Conservation (phyloP, 1,284 basidiomycete genomes). For the Ustilago tritici region DNA sequence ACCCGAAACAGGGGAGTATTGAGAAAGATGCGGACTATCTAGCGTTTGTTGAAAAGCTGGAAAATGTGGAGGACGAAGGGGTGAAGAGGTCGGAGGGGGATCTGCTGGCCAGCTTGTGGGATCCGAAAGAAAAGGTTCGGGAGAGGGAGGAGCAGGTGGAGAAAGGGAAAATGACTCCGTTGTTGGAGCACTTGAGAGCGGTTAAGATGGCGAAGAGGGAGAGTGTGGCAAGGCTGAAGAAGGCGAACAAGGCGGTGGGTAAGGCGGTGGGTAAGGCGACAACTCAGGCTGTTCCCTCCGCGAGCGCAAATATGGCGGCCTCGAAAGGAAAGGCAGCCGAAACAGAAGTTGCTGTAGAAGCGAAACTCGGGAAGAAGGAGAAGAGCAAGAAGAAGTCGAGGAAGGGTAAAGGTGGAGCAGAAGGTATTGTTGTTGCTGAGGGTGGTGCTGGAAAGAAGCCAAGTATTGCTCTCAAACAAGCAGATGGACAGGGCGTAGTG, state of each 20-base stretch:
- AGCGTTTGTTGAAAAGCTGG: slow-evolving; percentile 38
- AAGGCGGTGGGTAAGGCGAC: background rate
- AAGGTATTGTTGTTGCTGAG: background rate
- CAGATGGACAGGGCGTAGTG: background rate
- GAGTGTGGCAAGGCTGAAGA: slow-evolving; percentile 30
- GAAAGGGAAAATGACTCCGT: slow-evolving; percentile 50
- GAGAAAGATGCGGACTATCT: slow-evolving; percentile 73
- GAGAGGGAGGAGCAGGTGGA: slow-evolving; percentile 17
- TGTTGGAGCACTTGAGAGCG: slow-evolving; percentile 57
- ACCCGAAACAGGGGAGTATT: slow-evolving; percentile 79
- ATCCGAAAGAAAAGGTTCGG: slow-evolving; percentile 28
- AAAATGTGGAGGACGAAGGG: slow-evolving; percentile 18
- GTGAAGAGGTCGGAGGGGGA: slow-evolving; percentile 54
- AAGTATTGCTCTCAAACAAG: background rate
- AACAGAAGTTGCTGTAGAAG: background rate
- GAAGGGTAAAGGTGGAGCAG: slow-evolving; percentile 16
- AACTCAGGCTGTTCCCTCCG: too few species aligned
- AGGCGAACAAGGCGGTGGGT: slow-evolving; percentile 35
- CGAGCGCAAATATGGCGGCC: too few species aligned
- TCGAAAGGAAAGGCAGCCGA: background rate
- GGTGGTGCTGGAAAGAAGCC: background rate
- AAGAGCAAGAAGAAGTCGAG: background rate
- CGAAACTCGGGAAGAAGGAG: slow-evolving; percentile 19
- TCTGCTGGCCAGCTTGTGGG: slow-evolving; percentile 35
- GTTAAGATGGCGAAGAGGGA: slow-evolving; percentile 45